These are phyloP conservation scores for Bacterosira constricta DNA, from an alignment of 108 stramenopile genomes.

Conservation along the genomic window DNA sequence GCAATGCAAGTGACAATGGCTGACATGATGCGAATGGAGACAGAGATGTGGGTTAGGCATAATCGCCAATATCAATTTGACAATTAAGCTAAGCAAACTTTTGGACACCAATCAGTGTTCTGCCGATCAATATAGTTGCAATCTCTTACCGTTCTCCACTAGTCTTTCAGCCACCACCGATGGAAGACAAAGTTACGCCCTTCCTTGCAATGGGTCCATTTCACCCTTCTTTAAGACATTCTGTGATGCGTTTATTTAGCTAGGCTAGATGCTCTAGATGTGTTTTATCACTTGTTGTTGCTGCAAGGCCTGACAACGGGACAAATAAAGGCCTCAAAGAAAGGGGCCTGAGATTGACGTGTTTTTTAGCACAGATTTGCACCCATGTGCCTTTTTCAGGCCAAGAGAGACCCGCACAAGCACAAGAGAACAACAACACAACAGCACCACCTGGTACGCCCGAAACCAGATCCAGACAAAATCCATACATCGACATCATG, in stretches of 20 bases:
- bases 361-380: too few species aligned
- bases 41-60: slow-evolving; percentile 63
- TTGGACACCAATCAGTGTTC: not conserved
- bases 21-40: slow-evolving; percentile 76
- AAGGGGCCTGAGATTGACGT: too few species aligned
- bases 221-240: not conserved
- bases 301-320: not conserved
- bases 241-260: not conserved
- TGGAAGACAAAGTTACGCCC: not conserved
- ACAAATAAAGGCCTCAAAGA: too few species aligned
- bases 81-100: not conserved
- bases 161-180: not conserved
- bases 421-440: too few species aligned
- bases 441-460: too few species aligned
- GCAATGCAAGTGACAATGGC: slow-evolving; percentile 69
- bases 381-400: too few species aligned
- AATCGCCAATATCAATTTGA: slow-evolving; percentile 23
- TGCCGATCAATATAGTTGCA: not conserved
- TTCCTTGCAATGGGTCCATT: not conserved
- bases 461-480: too few species aligned
- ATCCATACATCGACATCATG: too few species aligned
- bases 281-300: not conserved
- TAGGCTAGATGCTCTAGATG: not conserved
- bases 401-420: too few species aligned
- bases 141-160: not conserved